Base-by-base conservation (phyloP, 257 asterid species). In the Nicotiana benthamiana region DNA sequence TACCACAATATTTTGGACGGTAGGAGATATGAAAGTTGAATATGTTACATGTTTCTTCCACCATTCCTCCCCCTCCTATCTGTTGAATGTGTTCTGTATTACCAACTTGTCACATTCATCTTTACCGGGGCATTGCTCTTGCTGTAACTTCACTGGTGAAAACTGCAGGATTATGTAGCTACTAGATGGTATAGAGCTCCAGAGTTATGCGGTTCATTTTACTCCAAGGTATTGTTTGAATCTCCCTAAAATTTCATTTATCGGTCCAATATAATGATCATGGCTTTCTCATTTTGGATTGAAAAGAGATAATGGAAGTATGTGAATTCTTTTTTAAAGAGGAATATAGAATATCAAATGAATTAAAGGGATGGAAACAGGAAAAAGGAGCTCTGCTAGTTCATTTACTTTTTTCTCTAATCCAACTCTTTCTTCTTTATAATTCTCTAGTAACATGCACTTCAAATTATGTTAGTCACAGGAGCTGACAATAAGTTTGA, bases 181-280 rank as follows among this genome's bases (percentile, higher is more conserved):
- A 92, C 97, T 59, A 91, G 97, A 85, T 93, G 97, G 97, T 93
- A 93, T 76, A 92, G 97, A 67, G 97, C 97, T 85, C 97, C 97
- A 59, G 97, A 93, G 81, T 87, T 92, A 80, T 93, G 97, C 77
- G 98, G 98, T 56, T 93, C 98, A 52, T 95, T 95, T 83, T 95
- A 92, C 91, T 95, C 98, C 0, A 92, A 93, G 97, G 97, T 90
- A 84, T 78, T 34, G 52, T 82, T 72, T 3, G 78, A 53, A 46
- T 72, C 20, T 48, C 15, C 40, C 15, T 24, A 2, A 13, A 72
- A 7, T 3, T 24, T 20, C 77, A 20, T 13, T 13, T 32, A 40
- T 70, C 36, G 6, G 12, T 22, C 7, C 13, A 43, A 70, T 43
- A 70, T 40, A 43, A 2, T 40, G 77, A 70, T 40, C 77, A 40